Base-by-base conservation (phyloP, 2,329 filamentous ascomycete species). In the Fusarium sarcochroum region DNA sequence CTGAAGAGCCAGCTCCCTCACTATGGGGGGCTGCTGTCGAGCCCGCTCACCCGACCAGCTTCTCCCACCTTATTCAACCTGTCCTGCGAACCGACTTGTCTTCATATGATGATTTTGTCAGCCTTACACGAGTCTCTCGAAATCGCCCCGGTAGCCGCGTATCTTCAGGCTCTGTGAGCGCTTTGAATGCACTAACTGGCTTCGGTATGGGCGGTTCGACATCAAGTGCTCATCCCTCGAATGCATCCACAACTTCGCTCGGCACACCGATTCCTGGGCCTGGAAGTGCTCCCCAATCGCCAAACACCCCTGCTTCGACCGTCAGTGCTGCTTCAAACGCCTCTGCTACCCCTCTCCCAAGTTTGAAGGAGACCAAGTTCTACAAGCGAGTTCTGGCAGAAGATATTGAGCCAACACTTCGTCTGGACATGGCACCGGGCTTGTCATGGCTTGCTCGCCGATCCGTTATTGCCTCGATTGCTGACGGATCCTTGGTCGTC, bases 361-460 rank as follows among this genome's bases (percentile, higher is more conserved):
- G 90, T 6, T 82, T 99, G 40, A 97, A 96, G 76, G 96, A 98
- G 58, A 93, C 92, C 27, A 93, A 92, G 69, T 99, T 98, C 76
- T 99, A 95, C 82, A 98, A 98, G 82, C 90, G 96, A 46, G 90
- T 90, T 7, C 80, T 98, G 25, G 86, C 89, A 20, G 96, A 99
- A 78, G 96, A 99, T 75, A 93, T 99, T 58, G 96, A 99, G 76
- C 96, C 96, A 1, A 97, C 96, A 0, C 83, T 99, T 11, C 90
- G 96, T 41, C 87, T 99, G 5, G 96, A 99, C 77, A 87, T 89
- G 4, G 94, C 96, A 0, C 96, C 96, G 0, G 93, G 94, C 1
- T 87, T 99, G 27, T 98, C 94, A 1, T 99, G 96, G 93, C 86
- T 99, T 46, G 94, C 93, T 48, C 91, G 95, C 45, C 90, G 96